A percentile compares a stretch with the other conserved stretches of the same genome.
Conservation (phyloP, 345 rosid genomes). For the Mallotus nudiflorus region DNA sequence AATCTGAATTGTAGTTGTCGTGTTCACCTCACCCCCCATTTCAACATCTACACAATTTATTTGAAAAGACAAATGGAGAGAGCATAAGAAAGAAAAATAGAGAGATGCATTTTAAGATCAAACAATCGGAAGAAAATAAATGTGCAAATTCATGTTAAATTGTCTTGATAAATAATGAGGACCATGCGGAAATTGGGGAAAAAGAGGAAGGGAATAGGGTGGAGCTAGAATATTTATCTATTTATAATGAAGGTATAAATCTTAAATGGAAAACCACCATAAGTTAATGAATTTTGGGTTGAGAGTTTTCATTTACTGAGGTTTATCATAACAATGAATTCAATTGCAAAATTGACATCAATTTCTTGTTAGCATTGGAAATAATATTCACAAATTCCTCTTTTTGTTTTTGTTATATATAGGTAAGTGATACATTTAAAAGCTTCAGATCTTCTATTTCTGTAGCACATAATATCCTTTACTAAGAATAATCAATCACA, state of each 20-base stretch:
- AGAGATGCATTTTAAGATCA: neutral
- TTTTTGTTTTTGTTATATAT: too few relatives aligned
- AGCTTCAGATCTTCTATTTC: neutral
- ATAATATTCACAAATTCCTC: neutral
- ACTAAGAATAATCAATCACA: too few relatives aligned
- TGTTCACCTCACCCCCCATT: slow-evolving; percentile 89
- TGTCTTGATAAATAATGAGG: neutral
- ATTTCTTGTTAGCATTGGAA: neutral
- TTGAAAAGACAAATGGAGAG: neutral
- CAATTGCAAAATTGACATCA: neutral
- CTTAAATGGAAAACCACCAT: neutral
- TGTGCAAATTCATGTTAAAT: neutral
- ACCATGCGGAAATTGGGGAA: neutral
- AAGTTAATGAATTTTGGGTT: too few relatives aligned
- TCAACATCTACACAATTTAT: slow-evolving; percentile 55
- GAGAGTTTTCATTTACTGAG: too few relatives aligned
- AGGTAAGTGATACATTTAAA: too few relatives aligned
- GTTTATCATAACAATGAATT: neutral
- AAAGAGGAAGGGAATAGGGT: neutral
- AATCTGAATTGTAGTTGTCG: slow-evolving; percentile 81
- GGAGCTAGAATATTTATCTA: neutral
- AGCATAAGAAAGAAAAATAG: neutral
- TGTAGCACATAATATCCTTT: neutral
- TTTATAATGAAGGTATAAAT: neutral
- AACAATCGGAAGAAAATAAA: neutral